Percentiles rank a stretch among this genome's conserved stretches.
These are phyloP conservation scores for Thecaphora thlaspeos DNA, from an alignment of 1,284 basidiomycete genomes.

Conservation along the genomic window DNA sequence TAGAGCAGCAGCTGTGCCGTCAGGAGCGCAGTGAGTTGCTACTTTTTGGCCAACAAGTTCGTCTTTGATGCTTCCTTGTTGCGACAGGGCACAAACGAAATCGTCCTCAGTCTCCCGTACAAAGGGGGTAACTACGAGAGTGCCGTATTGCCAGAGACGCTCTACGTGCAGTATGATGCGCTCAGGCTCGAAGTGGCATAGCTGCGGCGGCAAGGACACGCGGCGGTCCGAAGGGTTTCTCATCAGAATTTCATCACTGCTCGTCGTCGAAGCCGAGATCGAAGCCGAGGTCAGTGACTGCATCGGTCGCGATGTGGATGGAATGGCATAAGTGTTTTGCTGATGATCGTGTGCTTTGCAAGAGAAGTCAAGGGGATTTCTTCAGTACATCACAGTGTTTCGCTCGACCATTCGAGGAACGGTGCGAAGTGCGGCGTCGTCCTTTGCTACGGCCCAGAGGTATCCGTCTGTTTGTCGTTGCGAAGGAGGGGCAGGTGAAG, in stretches of 20 bases:
- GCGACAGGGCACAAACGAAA: not conserved
- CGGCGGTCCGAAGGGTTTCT: too few species aligned
- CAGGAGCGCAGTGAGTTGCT: not conserved
- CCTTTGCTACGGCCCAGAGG: slow-evolving; percentile 50
- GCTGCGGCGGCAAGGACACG: too few species aligned
- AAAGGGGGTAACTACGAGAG: not conserved
- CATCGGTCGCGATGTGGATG: too few species aligned
- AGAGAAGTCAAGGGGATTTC: slow-evolving; percentile 9
- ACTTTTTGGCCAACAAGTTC: not conserved
- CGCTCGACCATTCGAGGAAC: slow-evolving; percentile 43
- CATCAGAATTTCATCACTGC: too few species aligned
- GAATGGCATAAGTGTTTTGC: too few species aligned
- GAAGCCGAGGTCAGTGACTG: too few species aligned
- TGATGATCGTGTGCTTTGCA: slow-evolving; percentile 1
- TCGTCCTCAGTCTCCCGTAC: not conserved
- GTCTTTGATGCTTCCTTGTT: not conserved
- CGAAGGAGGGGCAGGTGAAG: too few species aligned
- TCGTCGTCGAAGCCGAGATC: too few species aligned
- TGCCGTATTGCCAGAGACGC: not conserved
- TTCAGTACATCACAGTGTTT: slow-evolving; percentile 37
- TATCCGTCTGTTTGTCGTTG: slow-evolving; percentile 49
- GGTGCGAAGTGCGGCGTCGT: slow-evolving; percentile 28
- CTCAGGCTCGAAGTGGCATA: not conserved
- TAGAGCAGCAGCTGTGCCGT: not conserved
- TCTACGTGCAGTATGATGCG: not conserved